Percentiles rank a stretch among this genome's conserved stretches.
phyloP scores from a whole-genome alignment of 73 alveolate species.

The Paramecium biaurelia region DNA sequence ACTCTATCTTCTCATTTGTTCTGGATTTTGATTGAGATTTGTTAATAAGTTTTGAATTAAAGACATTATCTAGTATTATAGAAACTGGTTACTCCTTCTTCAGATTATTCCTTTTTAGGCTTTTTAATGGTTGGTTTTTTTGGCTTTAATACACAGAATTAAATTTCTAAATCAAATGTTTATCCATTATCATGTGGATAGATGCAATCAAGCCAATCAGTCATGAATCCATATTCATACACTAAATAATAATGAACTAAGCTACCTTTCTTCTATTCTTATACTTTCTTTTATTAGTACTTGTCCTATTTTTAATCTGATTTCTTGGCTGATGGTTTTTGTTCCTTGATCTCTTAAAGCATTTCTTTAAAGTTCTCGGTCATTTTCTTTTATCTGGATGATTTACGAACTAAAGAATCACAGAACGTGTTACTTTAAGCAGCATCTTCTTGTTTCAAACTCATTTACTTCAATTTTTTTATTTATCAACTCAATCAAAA shows the following conservation, averaged over 20 bases:
- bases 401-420: neutral
- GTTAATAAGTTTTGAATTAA: constrained; percentile 2
- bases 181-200: constrained; percentile 44
- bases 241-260: neutral
- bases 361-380: constrained; percentile 25
- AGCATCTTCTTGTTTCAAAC: neutral
- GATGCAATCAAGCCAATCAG: constrained; percentile 33
- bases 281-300: neutral
- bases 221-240: neutral
- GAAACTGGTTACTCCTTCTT: constrained; percentile 34
- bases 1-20: neutral
- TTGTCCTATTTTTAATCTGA: neutral
- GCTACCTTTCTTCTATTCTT: neutral
- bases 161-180: neutral
- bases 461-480: neutral
- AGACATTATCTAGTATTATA: neutral
- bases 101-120: neutral
- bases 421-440: neutral
- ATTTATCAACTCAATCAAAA: neutral
- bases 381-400: constrained; percentile 26
- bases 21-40: neutral
- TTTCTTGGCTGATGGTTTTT: neutral
- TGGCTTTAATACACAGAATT: constrained; percentile 38
- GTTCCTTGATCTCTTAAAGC: neutral
- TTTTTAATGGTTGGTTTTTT: neutral